phyloP scores from a whole-genome alignment of 2,329 filamentous ascomycete genomes.

The Aotearoamyces nothofagi region DNA sequence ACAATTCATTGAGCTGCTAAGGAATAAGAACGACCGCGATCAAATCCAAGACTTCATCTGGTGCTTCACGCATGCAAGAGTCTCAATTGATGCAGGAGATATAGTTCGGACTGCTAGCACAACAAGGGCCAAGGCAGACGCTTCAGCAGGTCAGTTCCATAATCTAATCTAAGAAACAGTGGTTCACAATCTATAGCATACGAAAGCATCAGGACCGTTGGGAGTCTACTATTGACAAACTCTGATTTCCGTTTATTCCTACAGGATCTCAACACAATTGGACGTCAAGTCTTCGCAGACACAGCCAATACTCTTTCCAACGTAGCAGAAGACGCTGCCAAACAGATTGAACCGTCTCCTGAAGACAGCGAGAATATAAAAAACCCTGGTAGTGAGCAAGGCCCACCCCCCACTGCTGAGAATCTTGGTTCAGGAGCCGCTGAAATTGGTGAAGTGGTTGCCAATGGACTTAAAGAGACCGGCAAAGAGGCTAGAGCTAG shows the following conservation, averaged over 20 bases:
- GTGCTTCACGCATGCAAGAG: constrained; percentile 61
- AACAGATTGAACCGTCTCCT: constrained; percentile 54
- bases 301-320: constrained; percentile 67
- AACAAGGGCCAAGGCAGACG: constrained; percentile 54
- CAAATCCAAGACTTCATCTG: constrained; percentile 88
- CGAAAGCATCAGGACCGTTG: constrained; percentile 68
- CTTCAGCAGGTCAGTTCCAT: constrained; percentile 45
- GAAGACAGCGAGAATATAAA: constrained; percentile 40
- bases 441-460: constrained; percentile 29
- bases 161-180: too few relatives aligned
- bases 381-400: constrained; percentile 31
- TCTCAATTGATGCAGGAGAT: constrained; percentile 52
- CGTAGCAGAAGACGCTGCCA: constrained; percentile 58
- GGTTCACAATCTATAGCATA: constrained; percentile 54
- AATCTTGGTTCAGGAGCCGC: constrained; percentile 44
- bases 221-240: constrained; percentile 75
- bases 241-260: constrained; percentile 80
- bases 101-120: constrained; percentile 43
- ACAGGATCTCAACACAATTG: constrained; percentile 63
- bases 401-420: constrained; percentile 38
- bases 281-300: constrained; percentile 73
- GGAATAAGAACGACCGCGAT: constrained; percentile 69
- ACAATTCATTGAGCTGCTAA: constrained; percentile 67
- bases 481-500: constrained; percentile 50
- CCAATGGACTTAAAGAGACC: constrained; percentile 29